Conservation (phyloP, 768 basidiomycete genomes). For the Lentinula detonsa region DNA sequence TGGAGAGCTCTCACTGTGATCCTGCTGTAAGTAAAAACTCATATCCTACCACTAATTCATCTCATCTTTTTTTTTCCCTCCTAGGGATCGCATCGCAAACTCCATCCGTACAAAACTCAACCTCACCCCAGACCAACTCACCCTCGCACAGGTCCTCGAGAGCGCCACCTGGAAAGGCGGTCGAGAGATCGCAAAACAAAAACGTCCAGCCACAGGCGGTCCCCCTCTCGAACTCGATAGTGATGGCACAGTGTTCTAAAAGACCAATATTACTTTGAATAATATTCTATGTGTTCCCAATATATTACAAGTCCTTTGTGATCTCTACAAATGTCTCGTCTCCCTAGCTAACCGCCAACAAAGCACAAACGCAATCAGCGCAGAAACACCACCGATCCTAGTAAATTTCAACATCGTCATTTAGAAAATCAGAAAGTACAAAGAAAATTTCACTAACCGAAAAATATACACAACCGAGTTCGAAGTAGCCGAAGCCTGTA, state of each 20-base stretch:
- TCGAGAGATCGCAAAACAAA: conserved; percentile 80
- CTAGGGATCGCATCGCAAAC: conserved; percentile 75
- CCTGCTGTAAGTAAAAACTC: conserved; percentile 55
- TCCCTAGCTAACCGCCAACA: conserved; percentile 50
- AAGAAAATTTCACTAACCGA: conserved; percentile 41
- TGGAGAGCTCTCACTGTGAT: conserved; percentile 97
- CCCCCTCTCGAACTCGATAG: conserved; percentile 85
- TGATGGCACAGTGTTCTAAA: conserved; percentile 78
- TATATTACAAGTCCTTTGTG: too few species aligned
- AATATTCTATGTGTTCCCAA: too few species aligned
- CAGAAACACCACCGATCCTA: conserved; percentile 55
- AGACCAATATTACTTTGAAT: not conserved
- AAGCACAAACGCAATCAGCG: conserved; percentile 48
- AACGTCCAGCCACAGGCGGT: conserved; percentile 67
- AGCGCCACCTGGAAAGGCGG: conserved; percentile 97
- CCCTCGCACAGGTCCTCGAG: conserved; percentile 86
- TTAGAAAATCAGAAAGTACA: not conserved
- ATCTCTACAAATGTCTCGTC: conserved; percentile 24
- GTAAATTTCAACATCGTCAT: not conserved
- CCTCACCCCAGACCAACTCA: conserved; percentile 46
- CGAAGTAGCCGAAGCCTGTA: conserved; percentile 26
- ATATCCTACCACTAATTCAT: not conserved
- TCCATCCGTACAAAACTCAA: conserved; percentile 57
- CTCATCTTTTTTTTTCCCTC: not conserved
- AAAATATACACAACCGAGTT: conserved; percentile 82